Percentiles rank a stretch among this genome's conserved stretches.
These are phyloP conservation scores for Solidago caesia DNA, from an alignment of 129 eudicot genomes.

Conservation along the genomic window DNA sequence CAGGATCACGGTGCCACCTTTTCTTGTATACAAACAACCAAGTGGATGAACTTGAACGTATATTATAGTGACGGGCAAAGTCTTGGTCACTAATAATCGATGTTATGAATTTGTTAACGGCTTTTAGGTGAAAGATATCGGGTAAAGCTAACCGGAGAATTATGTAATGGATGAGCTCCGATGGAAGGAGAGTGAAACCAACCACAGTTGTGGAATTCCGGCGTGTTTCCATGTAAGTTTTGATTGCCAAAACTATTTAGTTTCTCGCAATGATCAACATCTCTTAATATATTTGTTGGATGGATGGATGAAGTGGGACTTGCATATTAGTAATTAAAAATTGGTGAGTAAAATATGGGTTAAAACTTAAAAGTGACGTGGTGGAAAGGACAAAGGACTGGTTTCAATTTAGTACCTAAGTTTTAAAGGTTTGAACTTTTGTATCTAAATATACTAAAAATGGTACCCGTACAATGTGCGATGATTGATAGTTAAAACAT, in stretches of 20 bases:
- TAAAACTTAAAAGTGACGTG: conserved; percentile 30
- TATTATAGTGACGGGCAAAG: conserved; percentile 47
- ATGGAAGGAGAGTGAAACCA: conserved; percentile 59
- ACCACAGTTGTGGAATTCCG: conserved; percentile 48
- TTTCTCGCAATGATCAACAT: conserved; percentile 30
- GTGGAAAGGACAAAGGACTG: conserved; percentile 28
- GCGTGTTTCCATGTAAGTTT: conserved; percentile 50
- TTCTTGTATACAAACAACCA: conserved; percentile 63
- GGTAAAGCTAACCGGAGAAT: conserved; percentile 49
- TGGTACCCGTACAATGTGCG: no score
- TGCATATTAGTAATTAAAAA: conserved; percentile 15
- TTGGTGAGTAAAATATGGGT: conserved; percentile 10
- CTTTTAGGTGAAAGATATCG: conserved; percentile 42
- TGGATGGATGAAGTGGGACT: conserved; percentile 34
- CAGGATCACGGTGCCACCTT: conserved; percentile 62
- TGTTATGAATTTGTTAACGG: conserved; percentile 49
- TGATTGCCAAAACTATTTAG: conserved; percentile 22
- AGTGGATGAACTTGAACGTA: conserved; percentile 43
- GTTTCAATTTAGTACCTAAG: conserved; percentile 18
- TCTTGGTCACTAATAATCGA: conserved; percentile 45
- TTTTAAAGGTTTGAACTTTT: background rate
- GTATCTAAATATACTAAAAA: background rate
- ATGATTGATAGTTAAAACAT: no score
- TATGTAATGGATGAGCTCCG: conserved; percentile 64
- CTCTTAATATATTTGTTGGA: conserved; percentile 36